Base-by-base conservation (phyloP, 2,329 filamentous ascomycete species). In the Trichoderma sp. region DNA sequence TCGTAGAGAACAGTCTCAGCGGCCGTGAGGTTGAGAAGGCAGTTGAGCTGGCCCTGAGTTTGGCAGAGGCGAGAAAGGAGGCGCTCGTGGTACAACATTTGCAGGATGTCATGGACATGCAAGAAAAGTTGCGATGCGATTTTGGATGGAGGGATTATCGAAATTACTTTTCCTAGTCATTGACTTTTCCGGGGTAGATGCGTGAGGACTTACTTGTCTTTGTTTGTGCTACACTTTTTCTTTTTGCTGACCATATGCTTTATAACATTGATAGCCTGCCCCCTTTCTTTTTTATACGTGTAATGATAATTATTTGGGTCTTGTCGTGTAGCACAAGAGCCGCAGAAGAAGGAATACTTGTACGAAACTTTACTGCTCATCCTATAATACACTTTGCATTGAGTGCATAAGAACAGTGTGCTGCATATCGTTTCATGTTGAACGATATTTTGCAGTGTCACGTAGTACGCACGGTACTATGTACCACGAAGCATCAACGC, bases 11-110 rank as follows among this genome's bases (percentile, higher is more conserved):
- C 75, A 89, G 89, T 47, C 83, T 87, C 69, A 87, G 87, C 70
- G 86, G 86, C 13, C 82, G 85, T 21, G 84, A 94, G 87, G 97
- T 96, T 84, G 96, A 97, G 83, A 97, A 97, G 77, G 90, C 91
- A 13, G 90, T 97, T 60, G 88, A 91, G 68, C 94, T 92, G 0
- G 92, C 92, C 2, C 93, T 96, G 79, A 91, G 92, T 0, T 84
- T 97, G 19, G 93, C 94, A 1, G 86, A 95, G 56, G 91, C 92
- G 72, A 92, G 94, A 78, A 84, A 87, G 31, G 87, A 90, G 70
- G 83, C 87, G 4, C 85, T 97, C 37, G 87, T 87, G 66, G 94
- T 97, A 91, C 85, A 85, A 61, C 93, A 97, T 75, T 91, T 97
- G 77, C 88, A 87, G 73, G 88, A 92, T 71, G 92, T 97, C 14